These are phyloP conservation scores for Osmanthus fragrans DNA, from an alignment of 257 asterid genomes.

Conservation along the genomic window DNA sequence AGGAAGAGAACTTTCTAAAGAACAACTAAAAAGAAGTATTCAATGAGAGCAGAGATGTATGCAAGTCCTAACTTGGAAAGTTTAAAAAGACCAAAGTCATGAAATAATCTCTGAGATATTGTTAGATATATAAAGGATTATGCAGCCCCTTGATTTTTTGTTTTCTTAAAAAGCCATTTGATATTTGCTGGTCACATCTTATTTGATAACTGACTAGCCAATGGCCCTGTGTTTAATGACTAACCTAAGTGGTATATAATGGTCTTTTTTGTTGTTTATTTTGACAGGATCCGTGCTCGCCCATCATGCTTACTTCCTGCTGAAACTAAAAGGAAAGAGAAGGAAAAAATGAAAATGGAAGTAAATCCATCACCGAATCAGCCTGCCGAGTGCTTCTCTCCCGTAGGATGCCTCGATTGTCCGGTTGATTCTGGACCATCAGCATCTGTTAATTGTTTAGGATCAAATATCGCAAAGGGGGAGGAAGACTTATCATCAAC, in stretches of 20 bases:
- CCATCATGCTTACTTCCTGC: slow-evolving; percentile 60
- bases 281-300: slow-evolving; percentile 61
- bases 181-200: not conserved
- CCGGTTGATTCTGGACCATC: slow-evolving; percentile 34
- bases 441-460: slow-evolving; percentile 30
- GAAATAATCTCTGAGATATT: too few relatives aligned
- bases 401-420: slow-evolving; percentile 27
- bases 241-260: slow-evolving; percentile 4
- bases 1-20: too few relatives aligned
- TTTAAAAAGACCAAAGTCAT: too few relatives aligned
- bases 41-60: not conserved
- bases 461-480: slow-evolving; percentile 15
- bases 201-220: not conserved
- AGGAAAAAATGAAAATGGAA: slow-evolving; percentile 33
- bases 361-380: slow-evolving; percentile 31
- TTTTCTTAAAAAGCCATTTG: not conserved
- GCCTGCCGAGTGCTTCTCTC: slow-evolving; percentile 35
- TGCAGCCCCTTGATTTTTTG: not conserved
- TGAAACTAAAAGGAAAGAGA: slow-evolving; percentile 44
- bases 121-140: not conserved
- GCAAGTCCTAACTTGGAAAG: not conserved
- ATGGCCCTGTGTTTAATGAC: not conserved
- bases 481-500: slow-evolving; percentile 29
- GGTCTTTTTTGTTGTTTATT: slow-evolving; percentile 7
- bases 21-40: too few relatives aligned